These are phyloP conservation scores for Pseudocercospora crystallina DNA, from an alignment of 2,329 filamentous ascomycete species.

Conservation along the genomic window DNA sequence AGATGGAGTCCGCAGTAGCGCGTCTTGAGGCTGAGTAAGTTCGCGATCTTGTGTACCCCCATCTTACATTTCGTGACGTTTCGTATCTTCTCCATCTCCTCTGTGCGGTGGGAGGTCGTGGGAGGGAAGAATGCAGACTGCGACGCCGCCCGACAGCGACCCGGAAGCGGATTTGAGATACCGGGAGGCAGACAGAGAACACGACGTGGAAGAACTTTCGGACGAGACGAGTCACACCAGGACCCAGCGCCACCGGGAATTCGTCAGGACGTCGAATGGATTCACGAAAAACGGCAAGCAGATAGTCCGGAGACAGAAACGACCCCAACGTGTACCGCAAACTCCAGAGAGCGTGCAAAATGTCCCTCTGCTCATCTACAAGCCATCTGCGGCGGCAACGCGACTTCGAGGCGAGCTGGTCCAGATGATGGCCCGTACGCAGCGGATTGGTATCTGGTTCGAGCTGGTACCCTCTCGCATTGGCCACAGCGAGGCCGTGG, in stretches of 20 bases:
- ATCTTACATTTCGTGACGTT: too few species aligned
- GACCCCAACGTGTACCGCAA: not conserved
- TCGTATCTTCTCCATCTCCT: too few species aligned
- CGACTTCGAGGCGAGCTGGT: constrained; percentile 14
- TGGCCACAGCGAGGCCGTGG: constrained; percentile 17
- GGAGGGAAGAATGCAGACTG: constrained; percentile 13
- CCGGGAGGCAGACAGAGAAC: not conserved
- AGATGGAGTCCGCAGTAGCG: too few species aligned
- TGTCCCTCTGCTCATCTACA: constrained; percentile 10
- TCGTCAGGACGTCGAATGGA: not conserved
- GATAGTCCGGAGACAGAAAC: constrained; percentile 4
- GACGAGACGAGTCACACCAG: constrained; percentile 4
- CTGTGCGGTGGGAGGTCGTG: too few species aligned
- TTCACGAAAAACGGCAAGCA: constrained; percentile 5
- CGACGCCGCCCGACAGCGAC: constrained; percentile 17
- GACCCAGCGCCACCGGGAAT: constrained; percentile 10
- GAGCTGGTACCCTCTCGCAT: constrained; percentile 16
- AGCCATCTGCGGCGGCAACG: constrained; percentile 10
- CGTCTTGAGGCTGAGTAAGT: too few species aligned
- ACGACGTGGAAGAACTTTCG: not conserved
- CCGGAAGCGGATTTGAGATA: constrained; percentile 6
- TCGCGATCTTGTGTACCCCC: too few species aligned
- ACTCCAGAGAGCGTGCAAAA: constrained; percentile 8
- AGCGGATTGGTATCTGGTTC: constrained; percentile 19
- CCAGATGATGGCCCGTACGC: constrained; percentile 16